Evolutionary conservation across 805 yeast species (phyloP), one percentile per base, ranked within the genome.

Genomic region (Sugiyamaella floridensis): DNA sequence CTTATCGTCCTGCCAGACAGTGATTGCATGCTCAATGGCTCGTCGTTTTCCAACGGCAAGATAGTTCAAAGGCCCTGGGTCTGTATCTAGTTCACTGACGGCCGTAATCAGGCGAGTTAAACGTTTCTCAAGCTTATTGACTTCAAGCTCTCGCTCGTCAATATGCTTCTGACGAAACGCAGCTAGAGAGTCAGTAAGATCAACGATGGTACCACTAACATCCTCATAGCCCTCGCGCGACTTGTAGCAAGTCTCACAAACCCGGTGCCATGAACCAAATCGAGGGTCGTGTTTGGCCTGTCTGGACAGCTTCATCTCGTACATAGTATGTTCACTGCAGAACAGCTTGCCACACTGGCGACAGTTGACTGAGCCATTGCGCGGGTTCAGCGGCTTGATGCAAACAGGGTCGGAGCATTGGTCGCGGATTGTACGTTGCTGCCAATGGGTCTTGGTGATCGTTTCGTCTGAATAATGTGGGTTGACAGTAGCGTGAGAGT

Each of bases 291-390:
- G 77, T 9, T 70, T 58, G 0, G 84, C 80, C 29, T 14, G 16
- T 1, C 69, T 60, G 55, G 77, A 67, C 15, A 89, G 68, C 60
- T 75, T 78, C 45, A 81, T 74, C 49, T 75, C 71, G 59, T 73
- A 81, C 49, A 70, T 64, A 2, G 89, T 73, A 67, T 89, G 96
- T 28, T 64, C 67, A 54, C 76, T 76, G 65, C 97, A 89, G 63
- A 68, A 87, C 15, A 89, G 65, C 22, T 72, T 62, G 0, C 96
- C 96, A 69, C 96, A 89, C 58, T 77, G 78, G 20, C 92, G 70
- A 67, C 96, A 87, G 64, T 88, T 84, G 5, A 80, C 79, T 1
- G 76, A 67, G 0, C 86, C 87, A 58, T 75, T 77, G 53, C 80
- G 76, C 26, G 78, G 70, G 48, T 70, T 75, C 40, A 85, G 68